These are phyloP conservation scores for Aspergillus heteromorphus DNA, from an alignment of 495 filamentous ascomycete species.

Conservation along the genomic window DNA sequence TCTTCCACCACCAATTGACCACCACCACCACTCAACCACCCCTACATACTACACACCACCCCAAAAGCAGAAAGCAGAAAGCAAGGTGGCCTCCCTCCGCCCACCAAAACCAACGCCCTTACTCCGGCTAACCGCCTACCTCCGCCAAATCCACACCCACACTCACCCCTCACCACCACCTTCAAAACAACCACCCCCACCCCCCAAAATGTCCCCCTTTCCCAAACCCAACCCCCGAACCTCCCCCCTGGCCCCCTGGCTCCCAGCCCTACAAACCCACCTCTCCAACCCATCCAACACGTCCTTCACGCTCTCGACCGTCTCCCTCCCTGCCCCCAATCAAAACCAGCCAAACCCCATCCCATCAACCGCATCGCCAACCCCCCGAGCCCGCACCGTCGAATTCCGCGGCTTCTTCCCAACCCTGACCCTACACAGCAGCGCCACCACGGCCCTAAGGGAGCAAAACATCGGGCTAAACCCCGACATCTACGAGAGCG, in stretches of 20 bases:
- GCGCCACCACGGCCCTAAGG: conserved; percentile 61
- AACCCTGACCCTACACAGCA: conserved; percentile 40
- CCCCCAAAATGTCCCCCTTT: conserved; percentile 8
- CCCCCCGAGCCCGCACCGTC: conserved; percentile 58
- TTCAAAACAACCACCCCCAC: background rate
- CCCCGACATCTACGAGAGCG: conserved; percentile 61
- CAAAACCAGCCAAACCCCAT: no score
- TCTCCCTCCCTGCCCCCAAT: conserved; percentile 43
- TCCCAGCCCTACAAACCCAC: conserved; percentile 58
- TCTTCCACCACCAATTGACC: background rate
- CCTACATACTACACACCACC: background rate
- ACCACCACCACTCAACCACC: background rate
- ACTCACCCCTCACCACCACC: background rate
- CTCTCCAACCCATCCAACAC: conserved; percentile 52
- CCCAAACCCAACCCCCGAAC: background rate
- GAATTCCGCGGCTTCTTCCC: conserved; percentile 83
- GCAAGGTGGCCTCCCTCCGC: background rate
- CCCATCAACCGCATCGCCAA: conserved; percentile 23
- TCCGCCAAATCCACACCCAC: conserved; percentile 3
- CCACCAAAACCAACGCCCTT: background rate
- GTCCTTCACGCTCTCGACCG: conserved; percentile 69
- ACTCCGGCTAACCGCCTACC: background rate
- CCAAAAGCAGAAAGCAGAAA: no score
- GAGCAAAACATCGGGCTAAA: conserved; percentile 51
- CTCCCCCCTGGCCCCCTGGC: conserved; percentile 56